A percentile compares a stretch with the other conserved stretches of the same genome.
Evolutionary conservation across 225 moss, liverwort and hornwort species (phyloP).

Genomic region (Bryum argenteum): DNA sequence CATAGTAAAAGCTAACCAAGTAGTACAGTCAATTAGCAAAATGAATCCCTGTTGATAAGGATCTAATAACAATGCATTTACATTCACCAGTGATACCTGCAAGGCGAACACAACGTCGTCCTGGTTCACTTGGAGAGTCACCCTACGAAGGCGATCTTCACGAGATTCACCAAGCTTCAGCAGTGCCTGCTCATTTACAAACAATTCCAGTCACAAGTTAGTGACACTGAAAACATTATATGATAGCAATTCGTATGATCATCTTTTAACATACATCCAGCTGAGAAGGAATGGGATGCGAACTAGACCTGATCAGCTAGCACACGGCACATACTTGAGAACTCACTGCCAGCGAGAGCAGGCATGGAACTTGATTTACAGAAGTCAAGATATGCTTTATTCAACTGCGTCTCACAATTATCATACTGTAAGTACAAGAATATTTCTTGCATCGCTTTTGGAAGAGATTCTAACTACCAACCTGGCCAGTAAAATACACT

Average conservation of each 20-base stretch:
- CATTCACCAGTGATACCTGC: slow-evolving; percentile 49
- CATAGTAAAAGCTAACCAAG: slow-evolving; percentile 4
- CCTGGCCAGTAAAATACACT: neutral
- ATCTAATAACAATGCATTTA: neutral
- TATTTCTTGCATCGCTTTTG: slow-evolving; percentile 2
- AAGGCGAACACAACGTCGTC: slow-evolving; percentile 87
- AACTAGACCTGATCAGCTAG: slow-evolving; percentile 89
- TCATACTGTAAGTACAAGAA: slow-evolving; percentile 27
- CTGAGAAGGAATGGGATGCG: slow-evolving; percentile 5
- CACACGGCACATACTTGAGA: slow-evolving; percentile 93
- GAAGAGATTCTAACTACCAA: neutral
- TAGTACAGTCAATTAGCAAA: neutral
- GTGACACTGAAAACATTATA: slow-evolving; percentile 6
- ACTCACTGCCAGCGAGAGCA: slow-evolving; percentile 77
- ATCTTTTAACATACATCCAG: slow-evolving; percentile 3
- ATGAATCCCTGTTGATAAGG: neutral
- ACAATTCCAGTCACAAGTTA: neutral
- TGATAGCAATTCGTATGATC: neutral
- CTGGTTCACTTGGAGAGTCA: slow-evolving; percentile 80
- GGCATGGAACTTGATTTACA: slow-evolving; percentile 81
- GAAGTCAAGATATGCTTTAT: slow-evolving; percentile 82
- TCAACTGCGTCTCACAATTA: slow-evolving; percentile 59
- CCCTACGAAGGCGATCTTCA: slow-evolving; percentile 89
- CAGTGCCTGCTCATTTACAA: slow-evolving; percentile 58
- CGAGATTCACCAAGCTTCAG: slow-evolving; percentile 74